Percentiles rank a stretch among this genome's conserved stretches.
Conservation (phyloP, 371 early-diverging fungal species). For the Mortierella sp. region DNA sequence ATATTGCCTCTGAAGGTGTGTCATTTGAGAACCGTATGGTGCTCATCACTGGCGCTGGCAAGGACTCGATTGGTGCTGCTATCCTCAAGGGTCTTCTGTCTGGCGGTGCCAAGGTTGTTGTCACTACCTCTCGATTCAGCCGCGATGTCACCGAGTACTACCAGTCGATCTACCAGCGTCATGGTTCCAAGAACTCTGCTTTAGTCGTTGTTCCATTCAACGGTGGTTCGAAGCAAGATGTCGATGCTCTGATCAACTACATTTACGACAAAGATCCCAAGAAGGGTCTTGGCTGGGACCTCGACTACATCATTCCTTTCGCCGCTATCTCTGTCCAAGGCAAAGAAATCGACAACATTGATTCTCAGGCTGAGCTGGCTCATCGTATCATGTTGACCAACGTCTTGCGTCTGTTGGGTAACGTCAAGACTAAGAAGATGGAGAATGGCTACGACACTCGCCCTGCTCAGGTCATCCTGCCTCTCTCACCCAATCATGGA, state of each 20-base stretch:
- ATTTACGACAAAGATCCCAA: constrained; percentile 84
- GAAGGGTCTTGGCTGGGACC: constrained; percentile 88
- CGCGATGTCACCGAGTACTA: constrained; percentile 87
- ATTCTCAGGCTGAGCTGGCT: constrained; percentile 89
- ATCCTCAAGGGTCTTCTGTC: constrained; percentile 87
- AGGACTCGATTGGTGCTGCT: constrained; percentile 92
- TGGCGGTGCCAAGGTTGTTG: constrained; percentile 93
- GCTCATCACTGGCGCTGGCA: constrained; percentile 93
- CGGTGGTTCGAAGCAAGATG: constrained; percentile 90
- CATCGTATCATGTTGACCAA: constrained; percentile 94
- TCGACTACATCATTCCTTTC: constrained; percentile 95
- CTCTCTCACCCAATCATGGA: constrained; percentile 97
- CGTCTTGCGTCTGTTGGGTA: constrained; percentile 83
- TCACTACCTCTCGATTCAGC: constrained; percentile 94
- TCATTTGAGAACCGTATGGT: constrained; percentile 85
- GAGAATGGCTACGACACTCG: constrained; percentile 81
- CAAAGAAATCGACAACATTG: constrained; percentile 87
- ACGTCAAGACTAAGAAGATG: constrained; percentile 87
- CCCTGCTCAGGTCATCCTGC: constrained; percentile 92
- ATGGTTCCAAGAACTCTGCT: constrained; percentile 89
- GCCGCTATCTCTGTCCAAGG: constrained; percentile 94
- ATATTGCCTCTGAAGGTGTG: constrained; percentile 81
- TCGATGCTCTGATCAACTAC: constrained; percentile 81
- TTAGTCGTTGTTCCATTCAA: constrained; percentile 97
- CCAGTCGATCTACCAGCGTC: constrained; percentile 85